These are phyloP conservation scores for Amauroascus niger DNA, from an alignment of 2,329 filamentous ascomycete genomes.

Conservation along the genomic window DNA sequence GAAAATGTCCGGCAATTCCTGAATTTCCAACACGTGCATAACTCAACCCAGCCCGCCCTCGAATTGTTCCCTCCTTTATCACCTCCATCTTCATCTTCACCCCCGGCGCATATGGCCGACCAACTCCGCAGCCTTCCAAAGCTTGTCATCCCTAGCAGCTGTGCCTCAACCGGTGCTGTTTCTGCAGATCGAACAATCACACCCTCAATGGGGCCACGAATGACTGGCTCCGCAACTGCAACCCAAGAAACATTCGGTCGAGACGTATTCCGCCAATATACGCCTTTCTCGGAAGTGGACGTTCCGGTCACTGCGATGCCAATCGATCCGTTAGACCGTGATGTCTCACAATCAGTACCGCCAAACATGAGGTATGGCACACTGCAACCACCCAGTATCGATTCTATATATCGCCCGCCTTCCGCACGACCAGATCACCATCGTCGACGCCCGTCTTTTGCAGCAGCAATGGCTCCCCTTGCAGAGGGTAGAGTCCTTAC, in stretches of 20 bases:
- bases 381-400: conserved; percentile 25
- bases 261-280: conserved; percentile 52
- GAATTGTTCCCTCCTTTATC: conserved; percentile 44
- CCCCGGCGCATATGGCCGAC: conserved; percentile 37
- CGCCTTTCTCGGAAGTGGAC: conserved; percentile 84
- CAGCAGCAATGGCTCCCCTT: conserved; percentile 22
- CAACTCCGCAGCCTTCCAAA: conserved; percentile 46
- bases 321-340: conserved; percentile 62
- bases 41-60: conserved; percentile 53
- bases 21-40: conserved; percentile 59
- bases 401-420: conserved; percentile 40
- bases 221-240: conserved; percentile 24
- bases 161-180: conserved; percentile 21
- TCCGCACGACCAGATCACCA: conserved; percentile 35
- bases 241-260: conserved; percentile 43
- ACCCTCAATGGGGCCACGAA: conserved; percentile 20
- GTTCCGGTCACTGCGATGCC: conserved; percentile 68
- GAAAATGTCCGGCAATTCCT: conserved; percentile 91
- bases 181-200: conserved; percentile 27
- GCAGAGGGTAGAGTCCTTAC: conserved; percentile 21
- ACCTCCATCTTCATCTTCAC: conserved; percentile 26
- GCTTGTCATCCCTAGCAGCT: conserved; percentile 46
- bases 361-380: conserved; percentile 78
- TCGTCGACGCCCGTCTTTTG: conserved; percentile 22
- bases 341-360: conserved; percentile 80